These are phyloP conservation scores for Tolypocladium nubicola DNA, from an alignment of 2,329 filamentous ascomycete species.

Conservation along the genomic window DNA sequence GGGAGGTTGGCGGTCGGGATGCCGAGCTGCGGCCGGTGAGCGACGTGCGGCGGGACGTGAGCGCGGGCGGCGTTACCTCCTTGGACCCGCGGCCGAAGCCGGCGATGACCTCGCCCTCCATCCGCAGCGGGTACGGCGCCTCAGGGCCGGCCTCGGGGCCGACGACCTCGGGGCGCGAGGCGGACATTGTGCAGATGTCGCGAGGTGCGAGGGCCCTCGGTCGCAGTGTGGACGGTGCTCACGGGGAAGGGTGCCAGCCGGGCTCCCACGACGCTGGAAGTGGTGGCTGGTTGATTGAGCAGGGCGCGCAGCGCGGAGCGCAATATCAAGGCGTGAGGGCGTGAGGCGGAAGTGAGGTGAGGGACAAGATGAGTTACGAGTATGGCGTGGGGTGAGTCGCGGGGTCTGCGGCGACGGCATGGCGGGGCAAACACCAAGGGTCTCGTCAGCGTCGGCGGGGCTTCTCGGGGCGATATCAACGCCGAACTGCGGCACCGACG, in stretches of 20 bases:
- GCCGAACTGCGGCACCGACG: neutral
- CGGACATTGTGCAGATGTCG: constrained; percentile 12
- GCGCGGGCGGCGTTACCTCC: constrained; percentile 47
- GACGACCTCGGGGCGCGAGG: constrained; percentile 53
- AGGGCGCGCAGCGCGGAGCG: neutral
- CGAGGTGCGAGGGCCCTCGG: neutral
- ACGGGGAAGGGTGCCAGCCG: neutral
- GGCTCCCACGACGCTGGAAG: neutral
- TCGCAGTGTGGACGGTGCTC: no score
- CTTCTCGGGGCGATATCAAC: neutral
- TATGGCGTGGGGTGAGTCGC: neutral
- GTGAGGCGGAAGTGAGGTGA: neutral
- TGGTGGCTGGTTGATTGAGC: neutral
- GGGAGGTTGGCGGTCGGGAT: constrained; percentile 94
- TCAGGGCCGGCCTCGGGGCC: constrained; percentile 65
- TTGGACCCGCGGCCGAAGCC: constrained; percentile 92
- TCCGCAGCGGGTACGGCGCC: constrained; percentile 68
- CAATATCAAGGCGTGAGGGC: neutral
- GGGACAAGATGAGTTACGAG: neutral
- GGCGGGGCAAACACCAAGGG: neutral
- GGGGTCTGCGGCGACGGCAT: neutral
- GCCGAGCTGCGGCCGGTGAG: constrained; percentile 52
- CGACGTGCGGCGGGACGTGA: neutral
- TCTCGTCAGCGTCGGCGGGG: neutral
- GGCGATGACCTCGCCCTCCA: constrained; percentile 80